Conservation (phyloP, 495 filamentous ascomycete species). For the Opeltia flavorubescens region DNA sequence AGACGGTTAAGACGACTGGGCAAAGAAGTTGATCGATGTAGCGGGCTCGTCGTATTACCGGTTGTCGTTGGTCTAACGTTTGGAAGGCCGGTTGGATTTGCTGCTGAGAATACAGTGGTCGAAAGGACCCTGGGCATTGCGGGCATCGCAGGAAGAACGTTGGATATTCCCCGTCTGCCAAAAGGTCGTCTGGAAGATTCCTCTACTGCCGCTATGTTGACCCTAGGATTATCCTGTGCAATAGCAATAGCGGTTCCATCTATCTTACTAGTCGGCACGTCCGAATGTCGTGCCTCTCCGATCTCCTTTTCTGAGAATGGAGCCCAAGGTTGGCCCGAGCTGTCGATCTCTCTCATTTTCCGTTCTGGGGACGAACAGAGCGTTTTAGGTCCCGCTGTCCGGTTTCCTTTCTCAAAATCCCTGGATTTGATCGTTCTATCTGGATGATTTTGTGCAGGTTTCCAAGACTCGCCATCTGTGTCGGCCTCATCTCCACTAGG, state of each 20-base stretch:
- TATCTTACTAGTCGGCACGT: neutral
- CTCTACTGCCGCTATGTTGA: slow-evolving; percentile 6
- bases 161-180: slow-evolving; percentile 28
- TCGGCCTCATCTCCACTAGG: slow-evolving; percentile 36
- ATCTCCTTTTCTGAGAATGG: neutral
- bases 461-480: slow-evolving; percentile 20
- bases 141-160: slow-evolving; percentile 23
- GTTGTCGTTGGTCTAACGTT: slow-evolving; percentile 27
- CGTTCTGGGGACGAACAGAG: slow-evolving; percentile 23
- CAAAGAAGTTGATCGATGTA: slow-evolving; percentile 67
- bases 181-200: slow-evolving; percentile 26
- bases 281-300: neutral
- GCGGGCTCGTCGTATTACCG: slow-evolving; percentile 39
- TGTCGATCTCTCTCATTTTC: slow-evolving; percentile 5
- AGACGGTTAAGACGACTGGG: slow-evolving; percentile 51
- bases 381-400: slow-evolving; percentile 5
- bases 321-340: neutral
- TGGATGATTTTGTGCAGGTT: neutral
- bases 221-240: slow-evolving; percentile 2
- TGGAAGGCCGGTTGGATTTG: slow-evolving; percentile 25
- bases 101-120: slow-evolving; percentile 47
- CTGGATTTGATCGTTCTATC: slow-evolving; percentile 20
- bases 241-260: neutral
- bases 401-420: slow-evolving; percentile 28
- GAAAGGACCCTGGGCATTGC: slow-evolving; percentile 45